A percentile compares a stretch with the other conserved stretches of the same genome.
Evolutionary conservation across 2,329 filamentous ascomycete genomes (phyloP).

Genomic region (Fusarium compactum): DNA sequence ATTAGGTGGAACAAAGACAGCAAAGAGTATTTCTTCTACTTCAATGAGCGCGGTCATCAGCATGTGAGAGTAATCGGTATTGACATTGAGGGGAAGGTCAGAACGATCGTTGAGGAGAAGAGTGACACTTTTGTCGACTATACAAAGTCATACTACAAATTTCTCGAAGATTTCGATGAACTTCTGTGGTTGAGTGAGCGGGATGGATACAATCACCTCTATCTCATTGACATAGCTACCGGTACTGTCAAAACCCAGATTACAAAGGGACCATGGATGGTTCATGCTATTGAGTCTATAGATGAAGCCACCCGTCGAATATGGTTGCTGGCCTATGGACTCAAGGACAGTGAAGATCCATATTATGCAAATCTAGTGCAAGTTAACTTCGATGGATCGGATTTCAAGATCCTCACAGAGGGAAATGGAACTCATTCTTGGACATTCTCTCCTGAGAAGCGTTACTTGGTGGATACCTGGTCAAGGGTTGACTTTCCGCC

Average conservation of each 20-base stretch:
- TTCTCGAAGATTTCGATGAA: slow-evolving; percentile 30
- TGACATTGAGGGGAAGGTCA: slow-evolving; percentile 25
- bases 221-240: slow-evolving; percentile 36
- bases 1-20: slow-evolving; percentile 43
- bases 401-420: slow-evolving; percentile 41
- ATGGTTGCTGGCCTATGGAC: slow-evolving; percentile 41
- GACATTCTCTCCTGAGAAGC: slow-evolving; percentile 37
- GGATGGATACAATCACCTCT: slow-evolving; percentile 48
- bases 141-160: slow-evolving; percentile 31
- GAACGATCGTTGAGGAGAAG: slow-evolving; percentile 40
- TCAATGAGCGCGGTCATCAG: slow-evolving; percentile 48
- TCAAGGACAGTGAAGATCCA: slow-evolving; percentile 40
- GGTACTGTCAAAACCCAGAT: slow-evolving; percentile 42
- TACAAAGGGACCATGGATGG: slow-evolving; percentile 46
- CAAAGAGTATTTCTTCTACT: slow-evolving; percentile 46
- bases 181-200: slow-evolving; percentile 49
- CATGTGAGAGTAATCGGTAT: slow-evolving; percentile 39
- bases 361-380: slow-evolving; percentile 45
- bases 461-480: slow-evolving; percentile 44
- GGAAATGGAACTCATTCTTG: slow-evolving; percentile 48
- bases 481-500: slow-evolving; percentile 46
- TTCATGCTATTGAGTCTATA: slow-evolving; percentile 39
- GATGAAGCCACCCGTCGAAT: slow-evolving; percentile 36
- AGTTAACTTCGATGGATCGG: slow-evolving; percentile 47
- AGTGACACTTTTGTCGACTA: slow-evolving; percentile 47